These are phyloP conservation scores for Raphanus sativus DNA, from an alignment of 345 rosid genomes.

Conservation along the genomic window DNA sequence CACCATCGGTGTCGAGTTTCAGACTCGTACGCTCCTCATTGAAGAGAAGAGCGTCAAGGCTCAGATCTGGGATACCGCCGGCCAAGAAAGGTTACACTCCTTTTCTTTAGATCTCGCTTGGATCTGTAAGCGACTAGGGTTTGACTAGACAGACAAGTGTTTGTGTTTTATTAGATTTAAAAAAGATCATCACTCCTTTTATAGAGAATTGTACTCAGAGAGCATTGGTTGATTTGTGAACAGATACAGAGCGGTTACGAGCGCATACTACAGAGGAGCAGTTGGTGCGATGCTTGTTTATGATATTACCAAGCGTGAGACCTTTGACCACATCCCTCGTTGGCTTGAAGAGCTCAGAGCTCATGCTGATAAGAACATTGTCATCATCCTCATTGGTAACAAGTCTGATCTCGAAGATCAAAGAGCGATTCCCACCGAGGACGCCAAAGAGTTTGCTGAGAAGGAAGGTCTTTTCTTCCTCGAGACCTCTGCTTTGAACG, in stretches of 20 bases:
- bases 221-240: background rate
- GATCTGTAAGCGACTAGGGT: conserved; percentile 33
- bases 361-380: conserved; percentile 84
- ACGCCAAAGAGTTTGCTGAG: conserved; percentile 76
- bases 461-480: conserved; percentile 82
- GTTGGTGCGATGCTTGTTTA: conserved; percentile 91
- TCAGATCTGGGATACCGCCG: conserved; percentile 99
- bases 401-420: conserved; percentile 69
- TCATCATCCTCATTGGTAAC: conserved; percentile 72
- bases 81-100: conserved; percentile 70
- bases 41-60: conserved; percentile 83
- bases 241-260: conserved; percentile 86
- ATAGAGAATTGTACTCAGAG: too few species aligned
- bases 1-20: conserved; percentile 94
- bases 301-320: conserved; percentile 67
- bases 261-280: conserved; percentile 85
- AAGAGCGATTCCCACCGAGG: conserved; percentile 60
- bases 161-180: too few species aligned
- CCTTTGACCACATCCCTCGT: conserved; percentile 81
- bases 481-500: conserved; percentile 70
- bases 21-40: conserved; percentile 70
- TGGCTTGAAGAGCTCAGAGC: conserved; percentile 80
- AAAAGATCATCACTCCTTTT: background rate
- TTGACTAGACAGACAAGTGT: conserved; percentile 8
- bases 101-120: background rate